These are phyloP conservation scores for Capsicum baccatum DNA, from an alignment of 257 asterid species.

Conservation along the genomic window DNA sequence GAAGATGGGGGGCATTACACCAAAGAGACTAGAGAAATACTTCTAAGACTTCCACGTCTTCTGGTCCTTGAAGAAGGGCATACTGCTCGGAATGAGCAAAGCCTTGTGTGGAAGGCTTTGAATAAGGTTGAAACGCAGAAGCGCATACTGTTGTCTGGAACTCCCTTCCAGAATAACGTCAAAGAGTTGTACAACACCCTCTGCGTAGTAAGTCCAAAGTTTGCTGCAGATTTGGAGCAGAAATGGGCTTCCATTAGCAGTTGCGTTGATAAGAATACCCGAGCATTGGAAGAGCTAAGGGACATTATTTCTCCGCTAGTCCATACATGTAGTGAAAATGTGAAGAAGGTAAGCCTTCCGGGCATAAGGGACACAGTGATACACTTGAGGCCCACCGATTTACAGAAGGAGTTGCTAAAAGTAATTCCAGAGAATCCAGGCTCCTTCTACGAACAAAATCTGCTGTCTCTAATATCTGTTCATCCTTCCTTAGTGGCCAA, in stretches of 20 bases:
- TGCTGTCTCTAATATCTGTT: not conserved
- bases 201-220: conserved; percentile 59
- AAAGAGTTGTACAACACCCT: conserved; percentile 69
- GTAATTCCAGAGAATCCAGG: conserved; percentile 12
- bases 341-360: conserved; percentile 64
- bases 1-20: conserved; percentile 27
- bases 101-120: conserved; percentile 61
- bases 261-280: conserved; percentile 38
- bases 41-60: conserved; percentile 61
- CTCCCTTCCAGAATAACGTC: conserved; percentile 81
- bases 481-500: conserved; percentile 2
- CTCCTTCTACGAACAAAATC: not conserved
- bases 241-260: conserved; percentile 51
- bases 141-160: conserved; percentile 78
- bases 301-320: conserved; percentile 64
- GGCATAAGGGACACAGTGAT: conserved; percentile 62
- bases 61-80: conserved; percentile 86
- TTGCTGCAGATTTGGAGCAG: conserved; percentile 34
- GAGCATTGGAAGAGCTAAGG: conserved; percentile 47
- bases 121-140: conserved; percentile 52
- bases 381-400: conserved; percentile 21
- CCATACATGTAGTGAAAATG: conserved; percentile 59
- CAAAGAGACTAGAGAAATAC: conserved; percentile 45
- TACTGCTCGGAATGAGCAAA: conserved; percentile 66
- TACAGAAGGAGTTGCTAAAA: not conserved